Evolutionary conservation across 2,329 filamentous ascomycete species (phyloP).

Genomic region (Myriosclerotinia duriaeana): DNA sequence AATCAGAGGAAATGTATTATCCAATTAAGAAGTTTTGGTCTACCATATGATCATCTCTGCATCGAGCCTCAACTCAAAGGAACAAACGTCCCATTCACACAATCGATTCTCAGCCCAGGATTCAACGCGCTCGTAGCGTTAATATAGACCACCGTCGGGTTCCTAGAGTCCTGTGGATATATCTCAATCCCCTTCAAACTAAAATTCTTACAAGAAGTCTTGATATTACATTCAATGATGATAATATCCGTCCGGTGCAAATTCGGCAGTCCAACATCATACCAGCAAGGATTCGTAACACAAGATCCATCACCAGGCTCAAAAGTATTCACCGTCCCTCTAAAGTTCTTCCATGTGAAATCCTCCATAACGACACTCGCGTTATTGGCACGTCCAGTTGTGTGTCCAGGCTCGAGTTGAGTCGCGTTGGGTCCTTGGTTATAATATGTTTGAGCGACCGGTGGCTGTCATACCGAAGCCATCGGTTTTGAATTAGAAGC

Average conservation of each 20-base stretch:
- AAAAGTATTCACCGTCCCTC: slow-evolving; percentile 46
- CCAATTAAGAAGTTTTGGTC: not conserved
- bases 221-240: slow-evolving; percentile 46
- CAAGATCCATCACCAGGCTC: slow-evolving; percentile 48
- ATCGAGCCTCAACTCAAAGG: not conserved
- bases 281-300: slow-evolving; percentile 47
- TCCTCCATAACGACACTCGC: slow-evolving; percentile 46
- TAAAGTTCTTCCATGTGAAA: slow-evolving; percentile 46
- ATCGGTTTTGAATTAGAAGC: slow-evolving; percentile 35
- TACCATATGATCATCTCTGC: not conserved
- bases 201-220: slow-evolving; percentile 44
- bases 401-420: slow-evolving; percentile 35
- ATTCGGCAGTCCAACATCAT: slow-evolving; percentile 43
- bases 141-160: slow-evolving; percentile 42
- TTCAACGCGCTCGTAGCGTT: slow-evolving; percentile 42
- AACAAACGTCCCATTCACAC: slow-evolving; percentile 41
- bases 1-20: not conserved
- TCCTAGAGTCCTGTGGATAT: slow-evolving; percentile 38
- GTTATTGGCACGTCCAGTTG: slow-evolving; percentile 41
- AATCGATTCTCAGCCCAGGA: slow-evolving; percentile 42
- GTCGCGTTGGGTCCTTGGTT: slow-evolving; percentile 43
- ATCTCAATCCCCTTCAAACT: slow-evolving; percentile 40
- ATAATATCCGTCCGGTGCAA: slow-evolving; percentile 45
- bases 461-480: slow-evolving; percentile 41
- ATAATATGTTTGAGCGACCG: slow-evolving; percentile 47